Percentiles rank a stretch among this genome's conserved stretches.
Conservation (phyloP, 139 green algal genomes). For the Chlamydomonas schloesseri region DNA sequence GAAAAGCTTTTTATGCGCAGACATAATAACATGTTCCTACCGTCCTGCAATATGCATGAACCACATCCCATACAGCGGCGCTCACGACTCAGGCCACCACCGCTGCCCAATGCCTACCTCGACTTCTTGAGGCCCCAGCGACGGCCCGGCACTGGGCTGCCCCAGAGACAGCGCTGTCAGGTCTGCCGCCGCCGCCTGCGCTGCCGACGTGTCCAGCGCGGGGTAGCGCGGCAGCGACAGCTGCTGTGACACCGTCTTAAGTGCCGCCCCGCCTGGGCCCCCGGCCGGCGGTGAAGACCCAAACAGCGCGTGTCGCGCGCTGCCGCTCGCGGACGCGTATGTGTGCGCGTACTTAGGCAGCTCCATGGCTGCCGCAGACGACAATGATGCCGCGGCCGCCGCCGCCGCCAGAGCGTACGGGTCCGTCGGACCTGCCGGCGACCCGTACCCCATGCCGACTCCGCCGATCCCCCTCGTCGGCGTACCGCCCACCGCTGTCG, state of each 20-base stretch:
- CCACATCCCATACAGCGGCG: too few species aligned
- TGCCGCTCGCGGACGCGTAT: conserved; percentile 31
- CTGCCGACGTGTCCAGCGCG: conserved; percentile 51
- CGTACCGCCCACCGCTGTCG: background rate
- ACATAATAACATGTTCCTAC: too few species aligned
- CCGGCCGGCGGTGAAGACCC: background rate
- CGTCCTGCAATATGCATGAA: too few species aligned
- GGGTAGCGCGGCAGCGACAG: conserved; percentile 59
- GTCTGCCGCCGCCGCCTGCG: background rate
- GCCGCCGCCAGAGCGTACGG: conserved; percentile 27
- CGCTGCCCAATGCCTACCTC: conserved; percentile 46
- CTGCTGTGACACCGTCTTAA: background rate
- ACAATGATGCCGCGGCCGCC: background rate
- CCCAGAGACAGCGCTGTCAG: conserved; percentile 7
- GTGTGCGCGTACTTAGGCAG: background rate
- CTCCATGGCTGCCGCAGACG: background rate
- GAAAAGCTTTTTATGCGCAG: too few species aligned
- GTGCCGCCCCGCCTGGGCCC: background rate
- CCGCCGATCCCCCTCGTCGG: background rate
- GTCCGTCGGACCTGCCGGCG: background rate
- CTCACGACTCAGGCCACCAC: too few species aligned
- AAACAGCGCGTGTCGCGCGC: conserved; percentile 65
- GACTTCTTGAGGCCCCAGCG: conserved; percentile 81
- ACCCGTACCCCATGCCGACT: background rate
- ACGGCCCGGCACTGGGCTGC: conserved; percentile 55